A percentile compares a stretch with the other conserved stretches of the same genome.
These are phyloP conservation scores for Aspergillus arachidicola DNA, from an alignment of 2,329 filamentous ascomycete genomes.

Conservation along the genomic window DNA sequence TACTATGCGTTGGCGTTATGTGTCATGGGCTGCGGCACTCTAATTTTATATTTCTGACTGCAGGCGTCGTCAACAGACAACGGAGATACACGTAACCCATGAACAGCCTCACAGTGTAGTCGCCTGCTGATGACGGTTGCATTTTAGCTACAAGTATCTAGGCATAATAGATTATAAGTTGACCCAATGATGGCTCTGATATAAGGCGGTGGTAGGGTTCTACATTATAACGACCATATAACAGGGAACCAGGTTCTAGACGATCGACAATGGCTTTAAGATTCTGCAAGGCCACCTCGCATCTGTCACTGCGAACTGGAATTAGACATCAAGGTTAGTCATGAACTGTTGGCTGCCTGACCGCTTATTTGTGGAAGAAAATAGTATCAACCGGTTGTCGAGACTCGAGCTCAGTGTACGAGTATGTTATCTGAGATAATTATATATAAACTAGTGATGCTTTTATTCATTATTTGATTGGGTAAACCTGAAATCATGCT, in stretches of 20 bases:
- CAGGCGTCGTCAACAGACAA: neutral
- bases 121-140: neutral
- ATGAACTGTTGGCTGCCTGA: neutral
- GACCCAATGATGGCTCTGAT: neutral
- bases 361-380: neutral
- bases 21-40: neutral
- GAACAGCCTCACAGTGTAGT: neutral
- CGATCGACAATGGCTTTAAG: neutral
- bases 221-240: neutral
- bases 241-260: neutral
- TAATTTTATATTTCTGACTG: neutral
- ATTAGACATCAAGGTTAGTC: neutral
- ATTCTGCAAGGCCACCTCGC: neutral
- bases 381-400: neutral
- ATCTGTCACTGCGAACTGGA: neutral
- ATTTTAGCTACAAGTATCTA: neutral
- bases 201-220: neutral
- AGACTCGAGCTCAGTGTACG: neutral
- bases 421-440: too few relatives aligned
- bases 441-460: too few relatives aligned
- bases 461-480: too few relatives aligned
- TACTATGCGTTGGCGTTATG: neutral
- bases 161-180: neutral
- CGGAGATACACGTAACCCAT: neutral
- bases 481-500: too few relatives aligned